These are phyloP conservation scores for Rhizopus sp. DNA, from an alignment of 371 early-diverging fungal species.

Conservation along the genomic window DNA sequence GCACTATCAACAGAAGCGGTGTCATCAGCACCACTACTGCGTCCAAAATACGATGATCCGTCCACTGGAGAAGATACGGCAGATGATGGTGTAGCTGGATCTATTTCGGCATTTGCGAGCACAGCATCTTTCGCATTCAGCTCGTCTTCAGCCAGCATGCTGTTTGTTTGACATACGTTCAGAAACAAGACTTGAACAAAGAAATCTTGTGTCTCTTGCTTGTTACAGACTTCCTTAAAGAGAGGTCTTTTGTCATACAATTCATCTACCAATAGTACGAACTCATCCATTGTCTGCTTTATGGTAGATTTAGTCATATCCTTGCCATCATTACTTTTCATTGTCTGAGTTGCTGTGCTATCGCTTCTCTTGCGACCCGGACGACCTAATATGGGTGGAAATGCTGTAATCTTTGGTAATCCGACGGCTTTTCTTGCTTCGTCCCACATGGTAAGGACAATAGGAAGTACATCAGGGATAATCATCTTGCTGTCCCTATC, in stretches of 20 bases:
- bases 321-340: constrained; percentile 5
- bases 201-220: constrained; percentile 61
- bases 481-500: constrained; percentile 12
- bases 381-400: constrained; percentile 4
- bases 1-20: constrained; percentile 17
- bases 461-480: constrained; percentile 40
- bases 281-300: constrained; percentile 34
- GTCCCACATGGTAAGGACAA: constrained; percentile 34
- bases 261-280: constrained; percentile 58
- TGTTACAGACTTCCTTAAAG: constrained; percentile 57
- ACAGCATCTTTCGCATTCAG: constrained; percentile 44
- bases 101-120: constrained; percentile 26
- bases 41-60: constrained; percentile 3
- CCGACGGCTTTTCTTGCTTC: constrained; percentile 26
- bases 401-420: constrained; percentile 6
- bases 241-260: constrained; percentile 56
- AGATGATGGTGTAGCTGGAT: constrained; percentile 16
- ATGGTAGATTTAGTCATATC: constrained; percentile 3
- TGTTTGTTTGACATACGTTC: constrained; percentile 49
- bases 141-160: constrained; percentile 49
- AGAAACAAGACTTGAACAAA: constrained; percentile 58
- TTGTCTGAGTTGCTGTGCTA: constrained; percentile 13
- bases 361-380: constrained; percentile 21
- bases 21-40: constrained; percentile 20
- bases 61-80: constrained; percentile 21